A percentile compares a stretch with the other conserved stretches of the same genome.
Evolutionary conservation across 1,284 basidiomycete species (phyloP).

Genomic region (Baeospora myosura): DNA sequence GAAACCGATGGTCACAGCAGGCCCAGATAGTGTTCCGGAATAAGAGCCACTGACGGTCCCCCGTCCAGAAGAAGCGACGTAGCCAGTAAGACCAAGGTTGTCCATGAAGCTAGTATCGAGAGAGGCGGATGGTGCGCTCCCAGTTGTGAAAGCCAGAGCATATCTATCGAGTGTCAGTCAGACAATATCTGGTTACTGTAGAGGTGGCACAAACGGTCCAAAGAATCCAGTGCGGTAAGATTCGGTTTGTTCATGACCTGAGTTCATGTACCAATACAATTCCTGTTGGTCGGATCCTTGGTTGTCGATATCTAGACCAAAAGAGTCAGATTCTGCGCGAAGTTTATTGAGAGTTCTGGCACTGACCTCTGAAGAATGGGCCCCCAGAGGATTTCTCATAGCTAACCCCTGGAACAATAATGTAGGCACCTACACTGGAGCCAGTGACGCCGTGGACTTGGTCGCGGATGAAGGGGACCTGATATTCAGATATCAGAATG

Average conservation of each 20-base stretch:
- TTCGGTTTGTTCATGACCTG: slow-evolving; percentile 35
- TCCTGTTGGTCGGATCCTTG: slow-evolving; percentile 38
- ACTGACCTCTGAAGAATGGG: slow-evolving; percentile 36
- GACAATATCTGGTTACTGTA: background rate
- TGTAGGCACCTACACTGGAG: slow-evolving; percentile 29
- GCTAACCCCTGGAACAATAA: slow-evolving; percentile 11
- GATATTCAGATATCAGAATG: background rate
- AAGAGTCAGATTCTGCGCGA: background rate
- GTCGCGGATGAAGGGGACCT: slow-evolving; percentile 36
- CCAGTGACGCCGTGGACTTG: slow-evolving; percentile 38
- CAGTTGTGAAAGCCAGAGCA: slow-evolving; percentile 36
- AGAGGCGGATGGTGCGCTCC: slow-evolving; percentile 31
- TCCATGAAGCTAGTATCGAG: slow-evolving; percentile 41
- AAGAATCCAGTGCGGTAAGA: slow-evolving; percentile 37
- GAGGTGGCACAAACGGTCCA: slow-evolving; percentile 27
- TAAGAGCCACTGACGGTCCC: slow-evolving; percentile 38
- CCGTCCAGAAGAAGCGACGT: slow-evolving; percentile 34
- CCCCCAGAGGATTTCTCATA: slow-evolving; percentile 38
- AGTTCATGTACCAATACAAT: slow-evolving; percentile 41
- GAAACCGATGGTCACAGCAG: slow-evolving; percentile 35
- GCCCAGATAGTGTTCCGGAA: slow-evolving; percentile 34
- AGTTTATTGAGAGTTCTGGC: slow-evolving; percentile 3
- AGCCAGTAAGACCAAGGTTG: slow-evolving; percentile 34
- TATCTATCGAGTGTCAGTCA: slow-evolving; percentile 19
- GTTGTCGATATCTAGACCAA: slow-evolving; percentile 33